Base-by-base conservation (phyloP, 2,329 filamentous ascomycete genomes). In the Phyllosticta citriasiana region DNA sequence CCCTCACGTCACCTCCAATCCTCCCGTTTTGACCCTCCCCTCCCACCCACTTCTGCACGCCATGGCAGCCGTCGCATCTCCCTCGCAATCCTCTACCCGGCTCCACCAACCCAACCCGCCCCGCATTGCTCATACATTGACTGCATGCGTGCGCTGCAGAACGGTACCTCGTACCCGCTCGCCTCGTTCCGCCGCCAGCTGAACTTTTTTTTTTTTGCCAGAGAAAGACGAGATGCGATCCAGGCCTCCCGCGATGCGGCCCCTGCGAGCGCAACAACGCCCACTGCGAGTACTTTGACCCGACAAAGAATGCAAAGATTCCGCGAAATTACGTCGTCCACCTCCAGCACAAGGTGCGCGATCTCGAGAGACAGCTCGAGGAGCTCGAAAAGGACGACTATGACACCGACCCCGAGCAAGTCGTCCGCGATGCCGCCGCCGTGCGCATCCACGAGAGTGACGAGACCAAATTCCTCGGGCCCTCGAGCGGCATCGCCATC, bases 201-300 rank as follows among this genome's bases (percentile, higher is more conserved):
- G 35, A 27, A 24, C 54, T 53, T 8, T 27, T 27, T 30, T 30
- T 30, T 30, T 30, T 53, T 26, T 50, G 19, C 62, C 71, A 96
- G 92, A 87, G 93, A 69, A 99, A 99, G 80, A 97, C 93, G 47
- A 83, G 91, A 79, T 99, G 94, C 79, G 94, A 97, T 76, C 89
- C 94, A 3, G 89, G 89, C 14, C 83, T 99, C 24, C 94, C 94
- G 51, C 88, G 89, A 70, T 99, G 94, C 75, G 83, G 90, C 19
- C 92, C 93, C 24, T 99, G 94, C 78, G 91, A 97, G 76, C 85
- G 93, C 67, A 92, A 90, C 65, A 92, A 92, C 69, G 91, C 91
- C 30, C 83, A 86, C 63, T 99, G 94, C 82, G 93, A 97, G 72
- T 99, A 97, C 77, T 96, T 88, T 73, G 94, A 99, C 75, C 91